phyloP scores from a whole-genome alignment of 768 basidiomycete species.

The Agrocybe pediades region DNA sequence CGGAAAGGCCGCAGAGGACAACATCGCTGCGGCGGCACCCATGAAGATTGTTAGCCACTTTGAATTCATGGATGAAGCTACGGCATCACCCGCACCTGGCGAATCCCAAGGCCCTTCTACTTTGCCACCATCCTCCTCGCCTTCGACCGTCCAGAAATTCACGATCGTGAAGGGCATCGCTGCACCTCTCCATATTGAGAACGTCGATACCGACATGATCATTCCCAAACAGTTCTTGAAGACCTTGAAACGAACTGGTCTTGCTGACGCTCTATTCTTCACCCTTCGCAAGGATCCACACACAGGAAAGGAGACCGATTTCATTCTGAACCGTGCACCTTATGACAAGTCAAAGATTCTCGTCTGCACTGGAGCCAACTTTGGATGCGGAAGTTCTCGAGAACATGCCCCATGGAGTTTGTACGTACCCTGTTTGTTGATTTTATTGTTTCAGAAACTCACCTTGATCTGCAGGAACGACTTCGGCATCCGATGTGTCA shows the following conservation, averaged over 20 bases:
- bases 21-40: slow-evolving; percentile 46
- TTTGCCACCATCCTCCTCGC: slow-evolving; percentile 42
- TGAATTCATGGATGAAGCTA: slow-evolving; percentile 78
- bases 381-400: slow-evolving; percentile 88
- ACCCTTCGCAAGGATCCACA: slow-evolving; percentile 77
- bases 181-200: slow-evolving; percentile 79
- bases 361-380: slow-evolving; percentile 85
- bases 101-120: slow-evolving; percentile 33
- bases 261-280: slow-evolving; percentile 82
- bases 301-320: slow-evolving; percentile 81
- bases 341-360: slow-evolving; percentile 78
- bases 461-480: slow-evolving; percentile 56
- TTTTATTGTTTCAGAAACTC: neutral
- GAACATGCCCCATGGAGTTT: slow-evolving; percentile 91
- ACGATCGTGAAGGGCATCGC: slow-evolving; percentile 71
- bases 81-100: slow-evolving; percentile 52
- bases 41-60: slow-evolving; percentile 72
- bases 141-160: slow-evolving; percentile 62
- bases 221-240: slow-evolving; percentile 95
- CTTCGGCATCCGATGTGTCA: slow-evolving; percentile 87
- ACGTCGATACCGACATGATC: slow-evolving; percentile 93
- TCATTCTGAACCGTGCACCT: slow-evolving; percentile 80
- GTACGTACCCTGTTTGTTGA: slow-evolving; percentile 42
- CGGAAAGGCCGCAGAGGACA: slow-evolving; percentile 44
- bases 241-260: slow-evolving; percentile 86